Conservation (phyloP, 169 alveolate genomes). For the Eimeria sp. region DNA sequence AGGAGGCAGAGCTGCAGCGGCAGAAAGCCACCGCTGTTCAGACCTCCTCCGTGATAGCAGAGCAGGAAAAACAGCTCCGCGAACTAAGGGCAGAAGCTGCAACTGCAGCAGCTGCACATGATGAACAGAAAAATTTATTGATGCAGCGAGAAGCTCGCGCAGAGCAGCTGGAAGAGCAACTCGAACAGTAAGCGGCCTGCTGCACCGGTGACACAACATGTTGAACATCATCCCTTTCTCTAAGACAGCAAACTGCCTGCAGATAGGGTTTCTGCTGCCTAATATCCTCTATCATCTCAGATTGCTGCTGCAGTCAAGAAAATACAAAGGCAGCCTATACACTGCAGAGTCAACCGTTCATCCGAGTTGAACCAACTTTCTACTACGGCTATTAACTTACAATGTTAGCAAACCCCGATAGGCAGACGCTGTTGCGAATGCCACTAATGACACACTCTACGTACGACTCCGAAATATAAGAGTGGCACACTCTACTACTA, state of each 20-base stretch:
- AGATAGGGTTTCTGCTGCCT: conserved; percentile 92
- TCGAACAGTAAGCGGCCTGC: not conserved
- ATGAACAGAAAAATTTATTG: not conserved
- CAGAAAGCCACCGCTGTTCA: not conserved
- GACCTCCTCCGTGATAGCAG: conserved; percentile 11
- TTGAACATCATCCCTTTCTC: not conserved
- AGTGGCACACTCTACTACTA: too few species aligned
- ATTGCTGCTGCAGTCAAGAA: conserved; percentile 84
- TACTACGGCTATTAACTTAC: too few species aligned
- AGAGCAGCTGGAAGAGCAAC: conserved; percentile 23
- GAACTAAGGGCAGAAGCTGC: conserved; percentile 18
- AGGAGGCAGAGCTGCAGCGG: conserved; percentile 50
- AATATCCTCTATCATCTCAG: conserved; percentile 90
- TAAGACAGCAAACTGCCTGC: conserved; percentile 90
- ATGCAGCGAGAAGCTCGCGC: conserved; percentile 19
- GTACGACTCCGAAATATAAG: too few species aligned
- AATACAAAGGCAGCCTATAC: not conserved
- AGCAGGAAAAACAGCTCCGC: conserved; percentile 19
- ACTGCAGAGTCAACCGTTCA: not conserved
- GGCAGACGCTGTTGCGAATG: too few species aligned
- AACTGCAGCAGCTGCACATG: not conserved
- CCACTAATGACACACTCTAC: too few species aligned
- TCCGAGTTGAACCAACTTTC: not conserved
- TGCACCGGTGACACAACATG: not conserved
- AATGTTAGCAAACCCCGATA: too few species aligned